Conservation (phyloP, 768 basidiomycete genomes). For the Mycena leptocephala region DNA sequence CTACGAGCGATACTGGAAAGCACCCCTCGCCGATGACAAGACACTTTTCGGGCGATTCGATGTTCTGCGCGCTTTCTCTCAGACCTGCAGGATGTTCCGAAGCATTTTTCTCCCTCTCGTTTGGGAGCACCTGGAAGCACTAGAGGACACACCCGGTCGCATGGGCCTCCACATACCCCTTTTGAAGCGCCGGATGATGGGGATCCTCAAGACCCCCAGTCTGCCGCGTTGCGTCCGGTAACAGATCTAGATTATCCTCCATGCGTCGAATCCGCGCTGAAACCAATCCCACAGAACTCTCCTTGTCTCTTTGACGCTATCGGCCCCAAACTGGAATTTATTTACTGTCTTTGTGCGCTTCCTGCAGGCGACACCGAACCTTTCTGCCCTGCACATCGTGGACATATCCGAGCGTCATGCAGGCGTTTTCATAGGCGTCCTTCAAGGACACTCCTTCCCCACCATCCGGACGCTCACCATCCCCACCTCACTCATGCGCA, state of each 20-base stretch:
- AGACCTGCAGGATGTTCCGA: slow-evolving; percentile 11
- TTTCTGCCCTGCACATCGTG: slow-evolving; percentile 10
- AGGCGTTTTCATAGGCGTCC: neutral
- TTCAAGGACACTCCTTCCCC: neutral
- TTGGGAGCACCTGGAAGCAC: slow-evolving; percentile 2
- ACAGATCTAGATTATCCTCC: neutral
- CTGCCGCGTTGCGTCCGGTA: slow-evolving; percentile 17
- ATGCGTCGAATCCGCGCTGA: too few species aligned
- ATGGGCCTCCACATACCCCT: neutral
- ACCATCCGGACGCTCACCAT: slow-evolving; percentile 3
- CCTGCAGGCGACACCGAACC: slow-evolving; percentile 9
- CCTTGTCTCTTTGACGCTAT: neutral
- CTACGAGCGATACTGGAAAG: slow-evolving; percentile 4
- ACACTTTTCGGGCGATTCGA: slow-evolving; percentile 14
- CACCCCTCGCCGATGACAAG: neutral
- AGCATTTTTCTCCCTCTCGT: slow-evolving; percentile 4
- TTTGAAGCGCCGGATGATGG: slow-evolving; percentile 12
- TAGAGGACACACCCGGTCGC: neutral
- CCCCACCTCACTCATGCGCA: neutral
- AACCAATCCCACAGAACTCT: neutral
- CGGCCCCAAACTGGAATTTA: neutral
- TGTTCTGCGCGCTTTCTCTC: slow-evolving; percentile 19
- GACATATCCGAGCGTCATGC: slow-evolving; percentile 6
- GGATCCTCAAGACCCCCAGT: slow-evolving; percentile 21
- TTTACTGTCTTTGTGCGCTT: slow-evolving; percentile 19